Evolutionary conservation across 2,329 filamentous ascomycete genomes (phyloP).

Genomic region (Aureobasidium namibiae): DNA sequence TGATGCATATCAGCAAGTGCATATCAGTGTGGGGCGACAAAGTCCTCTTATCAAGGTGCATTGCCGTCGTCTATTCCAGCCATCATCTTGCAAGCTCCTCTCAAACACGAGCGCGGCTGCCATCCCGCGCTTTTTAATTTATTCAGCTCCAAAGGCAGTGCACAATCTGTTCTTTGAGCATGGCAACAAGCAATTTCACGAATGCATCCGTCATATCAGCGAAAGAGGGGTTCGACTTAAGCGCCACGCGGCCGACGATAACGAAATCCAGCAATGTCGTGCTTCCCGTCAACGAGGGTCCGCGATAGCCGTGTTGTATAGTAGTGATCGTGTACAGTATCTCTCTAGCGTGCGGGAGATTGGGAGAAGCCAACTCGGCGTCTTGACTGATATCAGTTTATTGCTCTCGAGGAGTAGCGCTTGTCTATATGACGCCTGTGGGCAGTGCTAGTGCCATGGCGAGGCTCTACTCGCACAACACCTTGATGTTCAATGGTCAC

Average conservation of each 20-base stretch:
- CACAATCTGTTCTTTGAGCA: not conserved
- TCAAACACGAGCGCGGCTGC: not conserved
- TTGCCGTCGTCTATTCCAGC: not conserved
- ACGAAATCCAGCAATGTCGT: constrained; percentile 5
- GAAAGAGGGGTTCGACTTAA: not conserved
- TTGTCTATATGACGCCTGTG: not conserved
- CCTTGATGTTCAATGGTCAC: not conserved
- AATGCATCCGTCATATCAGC: not conserved
- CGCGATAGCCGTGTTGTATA: constrained; percentile 5
- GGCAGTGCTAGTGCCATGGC: not conserved
- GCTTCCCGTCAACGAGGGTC: constrained; percentile 4
- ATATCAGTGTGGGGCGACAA: not conserved
- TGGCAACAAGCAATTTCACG: not conserved
- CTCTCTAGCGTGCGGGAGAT: not conserved
- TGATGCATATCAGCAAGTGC: not conserved
- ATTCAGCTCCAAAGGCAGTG: not conserved
- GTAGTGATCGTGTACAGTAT: constrained; percentile 2
- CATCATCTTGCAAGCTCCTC: not conserved
- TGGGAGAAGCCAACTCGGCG: not conserved
- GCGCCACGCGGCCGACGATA: constrained; percentile 10
- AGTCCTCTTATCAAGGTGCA: not conserved
- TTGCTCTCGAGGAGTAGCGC: not conserved
- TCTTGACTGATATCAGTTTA: not conserved
- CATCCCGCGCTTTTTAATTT: constrained; percentile 10
- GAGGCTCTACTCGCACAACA: not conserved